phyloP scores from a whole-genome alignment of 2,329 filamentous ascomycete species.

The Trichoderma breve region DNA sequence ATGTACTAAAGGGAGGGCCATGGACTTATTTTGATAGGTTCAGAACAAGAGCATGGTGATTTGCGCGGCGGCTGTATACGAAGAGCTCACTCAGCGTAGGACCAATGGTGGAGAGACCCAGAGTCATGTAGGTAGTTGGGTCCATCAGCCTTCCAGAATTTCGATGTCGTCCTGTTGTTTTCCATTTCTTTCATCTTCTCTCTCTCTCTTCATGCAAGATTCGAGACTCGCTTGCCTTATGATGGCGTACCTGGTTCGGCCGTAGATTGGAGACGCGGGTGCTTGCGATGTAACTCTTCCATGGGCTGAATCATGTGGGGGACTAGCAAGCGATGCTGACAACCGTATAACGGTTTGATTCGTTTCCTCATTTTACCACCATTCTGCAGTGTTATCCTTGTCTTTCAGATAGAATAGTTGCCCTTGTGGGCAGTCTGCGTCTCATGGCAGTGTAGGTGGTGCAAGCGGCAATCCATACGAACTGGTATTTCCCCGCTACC shows the following conservation, averaged over 20 bases:
- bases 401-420: background rate
- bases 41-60: background rate
- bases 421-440: background rate
- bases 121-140: background rate
- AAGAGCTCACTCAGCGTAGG: background rate
- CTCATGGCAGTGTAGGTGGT: background rate
- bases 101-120: background rate
- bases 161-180: background rate
- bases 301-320: background rate
- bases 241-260: background rate
- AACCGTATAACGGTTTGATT: background rate
- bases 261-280: background rate
- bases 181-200: background rate
- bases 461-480: background rate
- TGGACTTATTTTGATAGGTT: background rate
- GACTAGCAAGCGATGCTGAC: background rate
- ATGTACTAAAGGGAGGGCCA: background rate
- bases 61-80: background rate
- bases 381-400: background rate
- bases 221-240: background rate
- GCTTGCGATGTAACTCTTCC: background rate
- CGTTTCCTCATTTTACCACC: background rate
- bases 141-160: background rate
- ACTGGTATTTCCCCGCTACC: background rate
- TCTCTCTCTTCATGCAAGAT: background rate